Conservation (phyloP, 306 rosid genomes). For the Cyclanthera cordifolia region DNA sequence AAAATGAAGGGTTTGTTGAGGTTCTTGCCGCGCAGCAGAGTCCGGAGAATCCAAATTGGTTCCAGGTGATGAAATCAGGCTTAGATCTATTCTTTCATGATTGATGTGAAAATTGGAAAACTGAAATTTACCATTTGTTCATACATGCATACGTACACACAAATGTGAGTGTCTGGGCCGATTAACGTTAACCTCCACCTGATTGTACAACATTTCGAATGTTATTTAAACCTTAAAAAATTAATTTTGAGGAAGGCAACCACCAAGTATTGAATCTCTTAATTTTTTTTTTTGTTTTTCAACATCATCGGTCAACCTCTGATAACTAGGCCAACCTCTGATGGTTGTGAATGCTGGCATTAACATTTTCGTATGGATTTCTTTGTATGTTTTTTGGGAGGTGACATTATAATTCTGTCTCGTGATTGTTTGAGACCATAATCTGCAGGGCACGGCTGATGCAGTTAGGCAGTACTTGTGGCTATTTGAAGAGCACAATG, state of each 20-base stretch:
- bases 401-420: neutral
- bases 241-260: too few species aligned
- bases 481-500: slow-evolving; percentile 94
- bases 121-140: neutral
- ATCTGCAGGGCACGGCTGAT: slow-evolving; percentile 81
- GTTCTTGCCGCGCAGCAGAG: slow-evolving; percentile 99
- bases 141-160: too few species aligned
- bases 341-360: neutral
- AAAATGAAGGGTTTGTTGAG: slow-evolving; percentile 92
- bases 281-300: too few species aligned
- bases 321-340: too few species aligned
- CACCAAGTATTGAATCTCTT: too few species aligned
- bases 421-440: neutral
- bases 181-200: too few species aligned
- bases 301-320: too few species aligned
- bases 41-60: slow-evolving; percentile 98
- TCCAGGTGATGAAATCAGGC: slow-evolving; percentile 47
- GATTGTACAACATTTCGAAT: too few species aligned
- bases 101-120: neutral
- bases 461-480: slow-evolving; percentile 93
- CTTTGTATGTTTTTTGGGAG: too few species aligned
- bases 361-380: neutral
- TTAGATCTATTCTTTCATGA: slow-evolving; percentile 4
- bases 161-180: too few species aligned
- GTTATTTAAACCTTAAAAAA: too few species aligned